These are phyloP conservation scores for Fusarium scirpi DNA, from an alignment of 2,329 filamentous ascomycete genomes.

Conservation along the genomic window DNA sequence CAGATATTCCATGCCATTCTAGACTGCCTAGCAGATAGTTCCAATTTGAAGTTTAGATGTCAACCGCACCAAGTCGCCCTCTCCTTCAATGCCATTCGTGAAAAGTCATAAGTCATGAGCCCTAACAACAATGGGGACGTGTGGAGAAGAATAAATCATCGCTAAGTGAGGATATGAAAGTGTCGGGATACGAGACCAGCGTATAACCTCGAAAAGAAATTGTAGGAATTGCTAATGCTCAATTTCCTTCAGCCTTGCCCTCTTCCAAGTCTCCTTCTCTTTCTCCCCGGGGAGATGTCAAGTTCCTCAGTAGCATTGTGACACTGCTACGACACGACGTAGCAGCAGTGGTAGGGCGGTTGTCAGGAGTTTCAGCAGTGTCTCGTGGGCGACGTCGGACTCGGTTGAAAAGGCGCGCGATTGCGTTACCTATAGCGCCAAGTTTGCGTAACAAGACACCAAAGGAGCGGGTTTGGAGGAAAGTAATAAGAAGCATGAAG, in stretches of 20 bases:
- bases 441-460: constrained; percentile 46
- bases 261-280: constrained; percentile 25
- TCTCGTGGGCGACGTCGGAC: constrained; percentile 29
- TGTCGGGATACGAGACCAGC: constrained; percentile 3
- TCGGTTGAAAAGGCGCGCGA: constrained; percentile 8
- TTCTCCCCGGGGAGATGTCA: constrained; percentile 24
- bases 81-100: not conserved
- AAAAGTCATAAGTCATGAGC: constrained; percentile 14
- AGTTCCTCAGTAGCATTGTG: constrained; percentile 9
- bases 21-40: not conserved
- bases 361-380: constrained; percentile 36
- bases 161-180: not conserved
- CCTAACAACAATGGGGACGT: constrained; percentile 1
- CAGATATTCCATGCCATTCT: not conserved
- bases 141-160: not conserved
- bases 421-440: constrained; percentile 10
- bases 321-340: constrained; percentile 15
- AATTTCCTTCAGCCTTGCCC: not conserved
- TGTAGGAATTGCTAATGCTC: constrained; percentile 15
- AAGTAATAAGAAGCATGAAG: constrained; percentile 61
- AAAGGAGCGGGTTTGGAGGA: constrained; percentile 59
- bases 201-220: not conserved
- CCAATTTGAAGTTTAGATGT: not conserved
- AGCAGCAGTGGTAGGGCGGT: constrained; percentile 28
- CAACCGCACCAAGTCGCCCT: not conserved